Percentiles rank a stretch among this genome's conserved stretches.
Conservation (phyloP, 257 asterid genomes). For the Nicotiana knightiana region DNA sequence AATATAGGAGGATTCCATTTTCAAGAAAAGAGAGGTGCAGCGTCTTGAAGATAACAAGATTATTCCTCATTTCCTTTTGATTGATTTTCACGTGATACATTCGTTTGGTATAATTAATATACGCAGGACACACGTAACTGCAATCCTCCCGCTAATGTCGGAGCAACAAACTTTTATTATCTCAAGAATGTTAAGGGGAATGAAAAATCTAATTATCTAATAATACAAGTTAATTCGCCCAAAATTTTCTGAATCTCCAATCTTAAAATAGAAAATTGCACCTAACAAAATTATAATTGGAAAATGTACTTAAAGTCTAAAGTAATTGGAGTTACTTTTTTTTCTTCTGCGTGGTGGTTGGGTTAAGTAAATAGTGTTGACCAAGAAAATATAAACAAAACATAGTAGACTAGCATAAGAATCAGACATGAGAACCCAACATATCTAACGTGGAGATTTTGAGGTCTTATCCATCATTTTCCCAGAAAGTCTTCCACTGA, state of each 20-base stretch:
- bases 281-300: not conserved
- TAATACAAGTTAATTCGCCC: no score
- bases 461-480: conserved; percentile 3
- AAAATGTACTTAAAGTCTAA: not conserved
- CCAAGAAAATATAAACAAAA: not conserved
- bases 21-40: not conserved
- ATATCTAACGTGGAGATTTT: not conserved
- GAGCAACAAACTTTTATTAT: not conserved
- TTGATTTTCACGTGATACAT: not conserved
- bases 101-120: not conserved
- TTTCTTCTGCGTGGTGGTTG: not conserved
- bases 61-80: not conserved
- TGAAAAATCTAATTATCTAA: not conserved
- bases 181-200: not conserved
- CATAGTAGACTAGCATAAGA: not conserved
- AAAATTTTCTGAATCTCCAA: not conserved
- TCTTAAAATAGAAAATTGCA: not conserved
- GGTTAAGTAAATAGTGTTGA: conserved; percentile 1
- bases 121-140: not conserved
- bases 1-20: no score
- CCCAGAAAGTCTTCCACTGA: not conserved
- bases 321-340: not conserved
- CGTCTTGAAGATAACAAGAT: not conserved
- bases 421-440: not conserved
- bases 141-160: not conserved